phyloP scores from a whole-genome alignment of 2,329 filamentous ascomycete genomes.

The Fusarium coicis region DNA sequence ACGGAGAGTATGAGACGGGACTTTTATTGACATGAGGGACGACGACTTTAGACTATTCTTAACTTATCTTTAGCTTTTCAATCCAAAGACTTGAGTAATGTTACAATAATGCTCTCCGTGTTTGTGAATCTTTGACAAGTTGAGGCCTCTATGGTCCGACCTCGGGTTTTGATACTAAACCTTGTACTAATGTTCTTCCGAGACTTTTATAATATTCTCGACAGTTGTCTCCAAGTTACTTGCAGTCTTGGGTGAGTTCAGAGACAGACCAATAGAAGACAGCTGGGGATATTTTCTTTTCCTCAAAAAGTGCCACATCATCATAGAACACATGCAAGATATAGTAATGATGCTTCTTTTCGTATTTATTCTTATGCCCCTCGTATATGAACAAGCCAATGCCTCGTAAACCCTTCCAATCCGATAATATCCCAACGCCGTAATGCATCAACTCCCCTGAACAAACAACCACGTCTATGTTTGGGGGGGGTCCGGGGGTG shows the following conservation, averaged over 20 bases:
- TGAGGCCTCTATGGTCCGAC: neutral
- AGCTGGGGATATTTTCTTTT: neutral
- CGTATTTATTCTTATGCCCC: neutral
- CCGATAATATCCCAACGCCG: constrained; percentile 34
- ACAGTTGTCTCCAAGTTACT: neutral
- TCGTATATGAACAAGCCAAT: constrained; percentile 15
- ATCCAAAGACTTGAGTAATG: neutral
- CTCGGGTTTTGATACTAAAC: neutral
- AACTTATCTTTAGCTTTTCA: neutral
- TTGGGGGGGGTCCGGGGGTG: constrained; percentile 15
- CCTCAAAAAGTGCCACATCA: neutral
- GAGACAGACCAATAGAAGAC: neutral
- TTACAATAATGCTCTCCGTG: neutral
- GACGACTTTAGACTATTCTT: constrained; percentile 4
- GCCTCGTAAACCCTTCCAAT: neutral
- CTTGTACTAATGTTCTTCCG: neutral
- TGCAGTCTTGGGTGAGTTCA: neutral
- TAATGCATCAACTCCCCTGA: constrained; percentile 36
- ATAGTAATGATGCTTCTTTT: neutral
- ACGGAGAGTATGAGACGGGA: constrained; percentile 16
- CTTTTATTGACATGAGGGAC: constrained; percentile 22
- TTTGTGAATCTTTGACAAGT: neutral
- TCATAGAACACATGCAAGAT: neutral
- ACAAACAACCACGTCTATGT: constrained; percentile 1
- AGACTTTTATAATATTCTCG: neutral